These are phyloP conservation scores for Anthracocystis panici-leucophaei DNA, from an alignment of 1,284 basidiomycete species.

Conservation along the genomic window DNA sequence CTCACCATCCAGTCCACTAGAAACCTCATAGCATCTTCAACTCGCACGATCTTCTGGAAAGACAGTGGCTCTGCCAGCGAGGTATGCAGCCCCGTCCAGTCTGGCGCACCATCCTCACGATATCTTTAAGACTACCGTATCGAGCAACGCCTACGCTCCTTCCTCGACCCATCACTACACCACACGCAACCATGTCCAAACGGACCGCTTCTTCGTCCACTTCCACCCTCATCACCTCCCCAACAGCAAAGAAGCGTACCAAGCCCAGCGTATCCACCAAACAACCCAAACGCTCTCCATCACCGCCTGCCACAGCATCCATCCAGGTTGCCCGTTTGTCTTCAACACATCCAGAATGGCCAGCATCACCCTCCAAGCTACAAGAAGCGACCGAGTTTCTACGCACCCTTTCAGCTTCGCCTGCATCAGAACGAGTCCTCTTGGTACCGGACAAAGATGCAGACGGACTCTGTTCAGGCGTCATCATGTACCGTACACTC, in stretches of 20 bases:
- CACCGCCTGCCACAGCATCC: not conserved
- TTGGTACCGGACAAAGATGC: slow-evolving; percentile 59
- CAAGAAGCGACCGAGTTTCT: slow-evolving; percentile 40
- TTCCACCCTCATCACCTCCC: not conserved
- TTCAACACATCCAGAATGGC: slow-evolving; percentile 39
- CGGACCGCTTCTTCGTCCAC: slow-evolving; percentile 6
- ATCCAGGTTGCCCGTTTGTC: slow-evolving; percentile 34
- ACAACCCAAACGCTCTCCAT: not conserved
- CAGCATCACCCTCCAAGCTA: slow-evolving; percentile 21
- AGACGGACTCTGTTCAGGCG: slow-evolving; percentile 55
- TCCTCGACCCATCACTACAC: not conserved
- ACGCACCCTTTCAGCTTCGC: slow-evolving; percentile 16
- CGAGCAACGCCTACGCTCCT: not conserved
- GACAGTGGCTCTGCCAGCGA: too few species aligned
- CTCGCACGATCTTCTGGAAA: not conserved
- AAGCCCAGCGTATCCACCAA: not conserved
- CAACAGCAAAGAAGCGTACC: slow-evolving; percentile 2
- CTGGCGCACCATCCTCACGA: not conserved
- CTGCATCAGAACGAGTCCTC: slow-evolving; percentile 29
- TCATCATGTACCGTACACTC: slow-evolving; percentile 56
- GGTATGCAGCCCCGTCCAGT: not conserved
- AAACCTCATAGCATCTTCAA: not conserved
- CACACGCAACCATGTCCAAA: slow-evolving; percentile 20
- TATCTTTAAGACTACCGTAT: not conserved
- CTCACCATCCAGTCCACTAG: slow-evolving; percentile 2